Evolutionary conservation across 2,329 filamentous ascomycete genomes (phyloP), one percentile per base, ranked within the genome.

Genomic region (Podosphaera fusca): DNA sequence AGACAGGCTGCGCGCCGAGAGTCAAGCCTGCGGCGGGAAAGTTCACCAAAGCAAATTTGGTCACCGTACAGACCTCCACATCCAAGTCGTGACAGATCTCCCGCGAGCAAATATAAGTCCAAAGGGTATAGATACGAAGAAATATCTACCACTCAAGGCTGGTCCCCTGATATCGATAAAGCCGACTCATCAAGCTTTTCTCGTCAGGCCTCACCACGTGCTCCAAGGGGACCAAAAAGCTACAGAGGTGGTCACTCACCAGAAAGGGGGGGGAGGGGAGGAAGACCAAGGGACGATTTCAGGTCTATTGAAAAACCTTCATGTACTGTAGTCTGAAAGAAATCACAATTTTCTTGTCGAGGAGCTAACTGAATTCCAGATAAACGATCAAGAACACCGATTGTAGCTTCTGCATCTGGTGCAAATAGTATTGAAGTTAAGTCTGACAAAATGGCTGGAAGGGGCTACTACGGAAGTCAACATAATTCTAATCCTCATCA

Each of bases 371-470:
- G 62, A 54, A 63, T 67, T 30, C 66, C 69, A 57, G 65, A 66
- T 29, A 64, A 62, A 49, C 56, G 60, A n/a, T 46, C 51, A 31
- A 61, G 61, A 36, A 12, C 56, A 57, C 51, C 60, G 35, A 59
- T 64, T 60, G 55, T 63, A 31, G 57, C 64, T 52, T 58, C 65
- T 55, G 64, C 64, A 4, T 69, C 69, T 38, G 67, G 67, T 47
- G 62, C 66, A 10, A 70, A 69, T 56, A 69, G 65, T 57, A 63
- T 67, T 45, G 68, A 69, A 58, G 67, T 68, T 7, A 67, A 65
- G 57, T 60, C 62, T 38, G 63, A 65, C 50, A 68, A 67, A 58
- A 70, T 70, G 68, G 60, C 63, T 46, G 63, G 64, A 30, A 63
- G 67, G 60, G 67, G 67, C 34, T 65, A 63, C 56, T 68, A 65